Percentiles rank a stretch among this genome's conserved stretches.
Evolutionary conservation across 192 early-diverging fungal species (phyloP).

Genomic region (Powellomyces hirtus): DNA sequence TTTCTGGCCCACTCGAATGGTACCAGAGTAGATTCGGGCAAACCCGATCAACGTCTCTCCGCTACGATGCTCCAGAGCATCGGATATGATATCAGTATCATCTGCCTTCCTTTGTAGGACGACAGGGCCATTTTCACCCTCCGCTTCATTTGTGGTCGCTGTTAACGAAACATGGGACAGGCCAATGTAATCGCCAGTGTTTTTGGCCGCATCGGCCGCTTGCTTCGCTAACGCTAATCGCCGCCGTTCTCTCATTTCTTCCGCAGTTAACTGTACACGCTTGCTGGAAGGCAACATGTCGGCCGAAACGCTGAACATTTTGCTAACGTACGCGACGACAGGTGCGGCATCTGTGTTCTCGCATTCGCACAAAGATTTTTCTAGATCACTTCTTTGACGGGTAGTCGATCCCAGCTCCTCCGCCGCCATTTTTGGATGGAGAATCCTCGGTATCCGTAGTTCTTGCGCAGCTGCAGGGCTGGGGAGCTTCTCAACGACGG

Average conservation of each 20-base stretch:
- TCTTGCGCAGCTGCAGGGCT: conserved; percentile 79
- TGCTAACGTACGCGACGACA: conserved; percentile 84
- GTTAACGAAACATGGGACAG: conserved; percentile 13
- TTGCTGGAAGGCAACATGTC: conserved; percentile 72
- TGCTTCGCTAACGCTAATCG: conserved; percentile 35
- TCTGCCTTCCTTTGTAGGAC: background rate
- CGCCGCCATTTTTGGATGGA: conserved; percentile 38
- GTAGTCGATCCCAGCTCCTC: conserved; percentile 37
- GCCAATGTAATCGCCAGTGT: conserved; percentile 10
- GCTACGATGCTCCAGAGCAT: conserved; percentile 39
- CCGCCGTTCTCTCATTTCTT: conserved; percentile 80
- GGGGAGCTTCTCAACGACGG: conserved; percentile 86
- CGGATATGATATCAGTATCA: background rate
- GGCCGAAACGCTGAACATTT: conserved; percentile 86
- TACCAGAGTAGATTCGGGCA: conserved; percentile 90
- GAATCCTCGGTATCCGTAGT: conserved; percentile 73
- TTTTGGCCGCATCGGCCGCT: conserved; percentile 7
- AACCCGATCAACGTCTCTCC: conserved; percentile 84
- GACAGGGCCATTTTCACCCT: conserved; percentile 2
- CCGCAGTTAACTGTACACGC: conserved; percentile 70
- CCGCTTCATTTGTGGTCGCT: conserved; percentile 2
- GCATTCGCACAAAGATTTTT: conserved; percentile 76
- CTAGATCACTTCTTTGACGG: conserved; percentile 36
- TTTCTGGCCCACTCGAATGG: conserved; percentile 78
- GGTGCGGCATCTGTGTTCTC: conserved; percentile 59